These are phyloP conservation scores for Tulasnella sp. DNA, from an alignment of 768 basidiomycete species.

Conservation along the genomic window DNA sequence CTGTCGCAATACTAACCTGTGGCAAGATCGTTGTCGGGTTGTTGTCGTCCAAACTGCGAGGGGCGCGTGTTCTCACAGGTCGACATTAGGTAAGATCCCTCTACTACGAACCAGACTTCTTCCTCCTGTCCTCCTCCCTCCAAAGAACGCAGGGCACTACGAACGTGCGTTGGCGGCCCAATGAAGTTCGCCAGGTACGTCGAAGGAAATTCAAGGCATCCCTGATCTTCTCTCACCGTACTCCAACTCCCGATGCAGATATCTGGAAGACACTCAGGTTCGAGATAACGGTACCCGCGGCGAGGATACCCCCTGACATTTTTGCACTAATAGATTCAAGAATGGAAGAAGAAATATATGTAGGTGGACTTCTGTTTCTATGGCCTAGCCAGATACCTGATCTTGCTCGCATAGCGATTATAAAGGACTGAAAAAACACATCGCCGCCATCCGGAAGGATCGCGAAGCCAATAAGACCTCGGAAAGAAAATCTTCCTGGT, in stretches of 20 bases:
- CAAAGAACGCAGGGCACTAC: neutral
- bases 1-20: neutral
- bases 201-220: conserved; percentile 44
- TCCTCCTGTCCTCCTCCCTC: neutral
- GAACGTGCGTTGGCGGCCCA: neutral
- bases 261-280: conserved; percentile 64
- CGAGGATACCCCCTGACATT: neutral
- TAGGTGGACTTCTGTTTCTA: conserved; percentile 27
- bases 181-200: conserved; percentile 43
- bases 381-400: neutral
- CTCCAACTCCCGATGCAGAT: conserved; percentile 33
- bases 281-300: conserved; percentile 1
- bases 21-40: neutral
- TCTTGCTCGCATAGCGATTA: conserved; percentile 49
- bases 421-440: conserved; percentile 57
- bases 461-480: conserved; percentile 19
- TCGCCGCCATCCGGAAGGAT: conserved; percentile 45
- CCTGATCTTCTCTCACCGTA: neutral
- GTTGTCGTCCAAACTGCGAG: neutral
- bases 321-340: conserved; percentile 45
- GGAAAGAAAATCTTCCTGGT: neutral
- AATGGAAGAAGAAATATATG: conserved; percentile 70
- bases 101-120: neutral
- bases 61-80: neutral
- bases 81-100: neutral